A percentile compares a stretch with the other conserved stretches of the same genome.
phyloP scores from a whole-genome alignment of 2,329 filamentous ascomycete genomes.

The Phoma sp. region DNA sequence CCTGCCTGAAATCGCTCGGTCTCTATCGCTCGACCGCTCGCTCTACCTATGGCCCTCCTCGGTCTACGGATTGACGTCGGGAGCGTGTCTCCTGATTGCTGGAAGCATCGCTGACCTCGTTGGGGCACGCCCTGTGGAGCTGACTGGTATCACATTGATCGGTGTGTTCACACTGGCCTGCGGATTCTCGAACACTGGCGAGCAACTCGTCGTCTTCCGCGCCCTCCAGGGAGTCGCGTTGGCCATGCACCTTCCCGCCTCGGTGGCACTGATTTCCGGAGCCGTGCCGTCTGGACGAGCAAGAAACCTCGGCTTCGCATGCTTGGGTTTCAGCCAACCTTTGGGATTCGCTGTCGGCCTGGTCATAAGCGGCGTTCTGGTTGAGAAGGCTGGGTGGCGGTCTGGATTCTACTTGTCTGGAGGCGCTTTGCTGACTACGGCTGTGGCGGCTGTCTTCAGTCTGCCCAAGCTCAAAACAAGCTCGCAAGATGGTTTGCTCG shows the following conservation, averaged over 20 bases:
- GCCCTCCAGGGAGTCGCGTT: conserved; percentile 56
- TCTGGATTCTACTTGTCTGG: conserved; percentile 53
- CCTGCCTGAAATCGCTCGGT: conserved; percentile 50
- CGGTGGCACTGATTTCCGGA: conserved; percentile 53
- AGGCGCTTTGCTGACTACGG: conserved; percentile 42
- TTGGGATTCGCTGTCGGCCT: conserved; percentile 60
- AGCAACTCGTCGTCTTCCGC: conserved; percentile 52
- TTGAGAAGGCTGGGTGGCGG: conserved; percentile 57
- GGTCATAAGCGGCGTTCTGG: conserved; percentile 57
- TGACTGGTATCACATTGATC: conserved; percentile 52
- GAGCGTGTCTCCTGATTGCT: conserved; percentile 56
- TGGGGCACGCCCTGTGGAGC: conserved; percentile 53
- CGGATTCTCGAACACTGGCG: conserved; percentile 53
- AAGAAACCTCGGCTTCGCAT: conserved; percentile 45
- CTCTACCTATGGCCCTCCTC: conserved; percentile 45
- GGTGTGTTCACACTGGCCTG: conserved; percentile 53
- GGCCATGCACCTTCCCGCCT: conserved; percentile 56
- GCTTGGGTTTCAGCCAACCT: conserved; percentile 54
- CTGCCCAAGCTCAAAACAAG: conserved; percentile 28
- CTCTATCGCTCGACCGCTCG: conserved; percentile 34
- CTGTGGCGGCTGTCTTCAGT: conserved; percentile 40
- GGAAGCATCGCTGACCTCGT: conserved; percentile 60
- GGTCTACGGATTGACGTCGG: conserved; percentile 51
- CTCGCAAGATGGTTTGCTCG: background rate
- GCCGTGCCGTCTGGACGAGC: conserved; percentile 32